Base-by-base conservation (phyloP, 345 rosid species). In the Hibiscus mutabilis region DNA sequence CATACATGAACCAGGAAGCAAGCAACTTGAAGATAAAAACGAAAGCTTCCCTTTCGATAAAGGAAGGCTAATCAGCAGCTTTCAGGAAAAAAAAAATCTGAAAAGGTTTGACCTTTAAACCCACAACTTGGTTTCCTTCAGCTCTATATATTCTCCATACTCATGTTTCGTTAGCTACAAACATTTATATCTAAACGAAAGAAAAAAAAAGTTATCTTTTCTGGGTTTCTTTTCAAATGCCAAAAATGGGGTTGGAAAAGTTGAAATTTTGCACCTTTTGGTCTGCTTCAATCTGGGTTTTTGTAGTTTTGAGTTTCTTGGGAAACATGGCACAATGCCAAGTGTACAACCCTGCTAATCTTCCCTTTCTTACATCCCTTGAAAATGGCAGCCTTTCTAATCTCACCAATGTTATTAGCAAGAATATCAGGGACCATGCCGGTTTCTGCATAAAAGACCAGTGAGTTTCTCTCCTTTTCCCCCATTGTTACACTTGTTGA, bases 371-470 rank as follows among this genome's bases (percentile, higher is more conserved):
- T 22, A 84, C 89, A 0, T 78, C 84, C 74, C 19, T 82, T 73
- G 78, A 82, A 21, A 83, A 87, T 58, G 72, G 71, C 47, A 80
- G 71, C 49, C 75, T 93, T 42, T 77, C 90, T 16, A 88, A 85
- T 76, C 82, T 88, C 56, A 91, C 98, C 0, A 35, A 59, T 31
- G 60, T 56, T 72, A 82, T 91, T 63, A 82, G 83, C 24, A 78
- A 63, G 15, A 87, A 84, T 68, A 79, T 94, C 61, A 78, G 78
- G 37, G 77, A 71, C 5, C 71, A 79, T 25, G 86, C 88, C 71
- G 81, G 83, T 42, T 90, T 88, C 84, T 94, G 97, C 79, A 74
- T 94, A 62, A 87, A 66, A 76, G 84, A 91, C 82, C 85, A 82
- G 98, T 94, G 47, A 85, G 93, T 81, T 76, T 7, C 53, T 2